phyloP scores from a whole-genome alignment of 345 rosid species.

The Melastoma malabathricum region DNA sequence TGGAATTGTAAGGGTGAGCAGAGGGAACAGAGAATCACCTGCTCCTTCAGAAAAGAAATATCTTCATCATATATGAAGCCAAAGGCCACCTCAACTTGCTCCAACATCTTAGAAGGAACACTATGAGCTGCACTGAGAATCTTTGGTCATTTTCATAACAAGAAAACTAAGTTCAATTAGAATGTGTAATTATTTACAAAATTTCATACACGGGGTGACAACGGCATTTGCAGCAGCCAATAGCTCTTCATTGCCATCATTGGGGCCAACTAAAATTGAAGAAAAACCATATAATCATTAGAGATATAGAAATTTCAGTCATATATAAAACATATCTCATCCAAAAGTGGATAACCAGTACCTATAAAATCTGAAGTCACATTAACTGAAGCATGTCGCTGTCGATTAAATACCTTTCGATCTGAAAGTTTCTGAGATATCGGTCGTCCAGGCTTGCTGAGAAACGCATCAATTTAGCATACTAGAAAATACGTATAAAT shows the following conservation, averaged over 20 bases:
- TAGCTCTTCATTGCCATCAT: conserved; percentile 72
- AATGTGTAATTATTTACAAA: conserved; percentile 7
- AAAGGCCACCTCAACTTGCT: conserved; percentile 73
- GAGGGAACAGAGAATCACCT: conserved; percentile 28
- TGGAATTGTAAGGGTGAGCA: not conserved
- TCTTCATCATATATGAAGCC: conserved; percentile 57
- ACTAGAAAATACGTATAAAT: conserved; percentile 5
- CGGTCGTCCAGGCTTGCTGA: conserved; percentile 87
- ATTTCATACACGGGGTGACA: conserved; percentile 40
- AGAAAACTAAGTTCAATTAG: conserved; percentile 6
- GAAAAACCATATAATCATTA: conserved; percentile 4
- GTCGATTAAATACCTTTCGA: conserved; percentile 70
- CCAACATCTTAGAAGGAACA: conserved; percentile 53
- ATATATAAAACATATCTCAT: not conserved
- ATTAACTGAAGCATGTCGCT: conserved; percentile 42
- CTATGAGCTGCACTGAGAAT: conserved; percentile 40
- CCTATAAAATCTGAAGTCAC: conserved; percentile 67
- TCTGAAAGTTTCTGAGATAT: conserved; percentile 82
- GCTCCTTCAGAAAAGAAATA: conserved; percentile 51
- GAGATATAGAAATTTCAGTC: conserved; percentile 6
- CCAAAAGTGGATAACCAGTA: conserved; percentile 20
- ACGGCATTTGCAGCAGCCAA: conserved; percentile 74
- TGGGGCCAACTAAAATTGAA: conserved; percentile 48
- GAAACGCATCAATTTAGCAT: conserved; percentile 9
- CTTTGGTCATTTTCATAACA: conserved; percentile 14